Conservation (phyloP, 1,139 yeast genomes). For the Geotrichum carabidarum region DNA sequence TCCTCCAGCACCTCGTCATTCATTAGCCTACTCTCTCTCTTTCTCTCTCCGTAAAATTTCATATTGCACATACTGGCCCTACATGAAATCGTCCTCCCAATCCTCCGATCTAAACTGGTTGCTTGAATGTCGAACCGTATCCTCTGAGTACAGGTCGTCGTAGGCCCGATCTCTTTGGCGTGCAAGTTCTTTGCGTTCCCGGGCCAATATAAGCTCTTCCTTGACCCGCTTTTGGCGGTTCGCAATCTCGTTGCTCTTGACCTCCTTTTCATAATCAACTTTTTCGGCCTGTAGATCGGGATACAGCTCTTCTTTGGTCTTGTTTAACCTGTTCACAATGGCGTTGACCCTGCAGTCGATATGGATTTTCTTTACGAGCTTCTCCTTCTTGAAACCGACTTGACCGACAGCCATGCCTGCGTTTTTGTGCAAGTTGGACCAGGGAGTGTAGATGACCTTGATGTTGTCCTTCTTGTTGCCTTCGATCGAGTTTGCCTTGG, state of each 20-base stretch:
- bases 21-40: neutral
- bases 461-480: slow-evolving; percentile 70
- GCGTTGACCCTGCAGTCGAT: slow-evolving; percentile 58
- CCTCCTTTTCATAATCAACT: slow-evolving; percentile 39
- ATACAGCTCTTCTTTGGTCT: slow-evolving; percentile 57
- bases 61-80: slow-evolving; percentile 9
- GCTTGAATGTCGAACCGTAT: slow-evolving; percentile 45
- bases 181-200: slow-evolving; percentile 34
- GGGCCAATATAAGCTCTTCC: slow-evolving; percentile 29
- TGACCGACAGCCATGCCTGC: slow-evolving; percentile 82
- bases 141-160: slow-evolving; percentile 53
- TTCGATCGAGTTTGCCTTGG: slow-evolving; percentile 75
- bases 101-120: slow-evolving; percentile 55
- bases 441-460: slow-evolving; percentile 71
- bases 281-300: slow-evolving; percentile 46
- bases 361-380: slow-evolving; percentile 50
- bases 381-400: slow-evolving; percentile 62
- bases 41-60: neutral
- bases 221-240: slow-evolving; percentile 35
- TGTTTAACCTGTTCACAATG: slow-evolving; percentile 60
- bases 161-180: slow-evolving; percentile 46
- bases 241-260: slow-evolving; percentile 33
- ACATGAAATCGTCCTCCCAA: slow-evolving; percentile 68
- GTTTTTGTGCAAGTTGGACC: slow-evolving; percentile 63
- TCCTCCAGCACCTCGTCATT: neutral